phyloP scores from a whole-genome alignment of 768 basidiomycete genomes.

The Leccinellum luteum region DNA sequence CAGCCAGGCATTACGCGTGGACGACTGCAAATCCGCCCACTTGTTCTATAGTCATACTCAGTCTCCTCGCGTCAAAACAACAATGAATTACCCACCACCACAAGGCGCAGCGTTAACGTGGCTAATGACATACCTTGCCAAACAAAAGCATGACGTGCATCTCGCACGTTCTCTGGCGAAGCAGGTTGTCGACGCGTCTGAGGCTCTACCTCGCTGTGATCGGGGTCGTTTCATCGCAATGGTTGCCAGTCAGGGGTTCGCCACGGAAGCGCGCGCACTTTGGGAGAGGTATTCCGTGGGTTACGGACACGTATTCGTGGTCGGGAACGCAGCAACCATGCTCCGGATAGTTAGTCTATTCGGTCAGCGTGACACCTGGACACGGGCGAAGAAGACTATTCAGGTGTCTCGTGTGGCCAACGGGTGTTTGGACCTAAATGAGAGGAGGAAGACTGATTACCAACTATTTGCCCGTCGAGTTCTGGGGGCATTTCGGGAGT shows the following conservation, averaged over 20 bases:
- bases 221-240: constrained; percentile 51
- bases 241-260: constrained; percentile 47
- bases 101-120: constrained; percentile 44
- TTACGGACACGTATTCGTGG: constrained; percentile 38
- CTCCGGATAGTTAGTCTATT: constrained; percentile 46
- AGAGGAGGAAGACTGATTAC: constrained; percentile 11
- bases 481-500: constrained; percentile 39
- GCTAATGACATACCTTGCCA: constrained; percentile 49
- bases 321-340: constrained; percentile 42
- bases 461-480: constrained; percentile 45
- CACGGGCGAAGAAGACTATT: constrained; percentile 5
- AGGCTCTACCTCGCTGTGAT: constrained; percentile 41
- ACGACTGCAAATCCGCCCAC: constrained; percentile 36
- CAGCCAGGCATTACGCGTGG: constrained; percentile 31
- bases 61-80: constrained; percentile 26
- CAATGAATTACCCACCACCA: constrained; percentile 51
- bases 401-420: background rate
- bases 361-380: constrained; percentile 22
- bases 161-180: constrained; percentile 48
- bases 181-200: constrained; percentile 43
- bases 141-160: constrained; percentile 39
- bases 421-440: background rate
- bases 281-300: constrained; percentile 57
- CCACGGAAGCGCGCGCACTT: constrained; percentile 45
- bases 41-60: constrained; percentile 48